Base-by-base conservation (phyloP, 768 basidiomycete species). In the Cyclocybe aegerita region DNA sequence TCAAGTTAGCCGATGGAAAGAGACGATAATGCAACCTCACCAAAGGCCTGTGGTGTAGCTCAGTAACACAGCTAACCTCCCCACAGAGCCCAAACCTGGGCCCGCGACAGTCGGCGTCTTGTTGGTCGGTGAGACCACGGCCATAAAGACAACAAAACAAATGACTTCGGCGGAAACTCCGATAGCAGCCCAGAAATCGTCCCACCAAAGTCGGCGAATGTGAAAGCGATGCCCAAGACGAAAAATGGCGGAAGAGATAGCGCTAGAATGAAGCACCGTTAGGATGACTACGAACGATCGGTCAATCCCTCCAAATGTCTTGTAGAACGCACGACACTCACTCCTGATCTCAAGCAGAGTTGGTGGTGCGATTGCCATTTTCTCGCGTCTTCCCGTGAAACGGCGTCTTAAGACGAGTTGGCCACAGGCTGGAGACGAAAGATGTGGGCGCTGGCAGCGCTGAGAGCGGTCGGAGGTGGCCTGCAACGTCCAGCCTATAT, bases 141-240 rank as follows among this genome's bases (percentile, higher is more conserved):
- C 4, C 3, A 38, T 31, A 17, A 45, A 34, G 11, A 34, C 29
- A 4, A 15, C 50, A 23, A 14, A 52, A 34, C 29, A 38, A 11
- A 41, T 35, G 4, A 34, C 33, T 9, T 39, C 44, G 32, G 8
- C 10, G 7, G 14, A 12, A 12, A 52, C 17, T 10, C 30, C 38
- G 32, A 38, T 8, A n/a, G 30, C 17, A 5, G 50, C 50, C 31
- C 44, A 46, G 43, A 52, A 52, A 17, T 52, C 50, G 41, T 52
- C 50, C 50, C 50, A 52, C 44, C 50, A 46, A 5, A 52, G 14
- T 10, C 33, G 35, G 3, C 23, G 30, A 3, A 30, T 7, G 14
- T 16, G 30, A 40, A 14, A 14, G 6, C 44, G 29, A 40, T 52
- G 45, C 11, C 16, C 11, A 6, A 52, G 35, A 9, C 50, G 43